Percentiles rank a stretch among this genome's conserved stretches.
Conservation (phyloP, 2,329 filamentous ascomycete genomes). For the Diaporthe australafricana region DNA sequence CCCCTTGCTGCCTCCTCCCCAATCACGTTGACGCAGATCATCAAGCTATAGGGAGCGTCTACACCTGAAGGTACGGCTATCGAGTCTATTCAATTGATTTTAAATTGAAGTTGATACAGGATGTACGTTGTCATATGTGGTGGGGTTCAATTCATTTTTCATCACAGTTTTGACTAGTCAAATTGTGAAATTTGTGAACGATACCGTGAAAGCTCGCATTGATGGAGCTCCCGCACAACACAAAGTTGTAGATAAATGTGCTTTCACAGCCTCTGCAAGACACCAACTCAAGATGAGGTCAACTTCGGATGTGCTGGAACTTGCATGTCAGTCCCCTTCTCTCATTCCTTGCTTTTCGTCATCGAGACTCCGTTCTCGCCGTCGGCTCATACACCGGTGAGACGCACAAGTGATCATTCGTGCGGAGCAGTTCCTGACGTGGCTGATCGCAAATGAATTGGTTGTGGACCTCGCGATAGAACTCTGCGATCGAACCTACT, state of each 20-base stretch:
- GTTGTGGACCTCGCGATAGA: neutral
- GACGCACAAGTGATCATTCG: neutral
- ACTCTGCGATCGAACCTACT: neutral
- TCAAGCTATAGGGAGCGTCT: too few species aligned
- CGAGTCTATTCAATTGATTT: too few species aligned
- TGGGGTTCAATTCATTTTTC: neutral
- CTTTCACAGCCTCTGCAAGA: neutral
- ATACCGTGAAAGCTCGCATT: neutral
- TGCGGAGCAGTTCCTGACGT: conserved; percentile 4
- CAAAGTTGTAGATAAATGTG: neutral
- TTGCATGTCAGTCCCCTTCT: neutral
- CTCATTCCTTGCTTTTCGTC: neutral
- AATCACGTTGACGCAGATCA: too few species aligned
- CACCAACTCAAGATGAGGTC: neutral
- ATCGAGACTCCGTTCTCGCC: neutral
- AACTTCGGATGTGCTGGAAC: neutral
- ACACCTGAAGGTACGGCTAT: too few species aligned
- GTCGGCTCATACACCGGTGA: neutral
- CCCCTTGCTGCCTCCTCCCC: too few species aligned
- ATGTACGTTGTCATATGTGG: neutral
- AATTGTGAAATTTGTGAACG: neutral
- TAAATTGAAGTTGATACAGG: too few species aligned
- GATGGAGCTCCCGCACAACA: neutral
- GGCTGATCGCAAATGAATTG: neutral
- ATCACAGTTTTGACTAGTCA: neutral